Conservation (phyloP, 805 yeast genomes). For the Pichia heedii region DNA sequence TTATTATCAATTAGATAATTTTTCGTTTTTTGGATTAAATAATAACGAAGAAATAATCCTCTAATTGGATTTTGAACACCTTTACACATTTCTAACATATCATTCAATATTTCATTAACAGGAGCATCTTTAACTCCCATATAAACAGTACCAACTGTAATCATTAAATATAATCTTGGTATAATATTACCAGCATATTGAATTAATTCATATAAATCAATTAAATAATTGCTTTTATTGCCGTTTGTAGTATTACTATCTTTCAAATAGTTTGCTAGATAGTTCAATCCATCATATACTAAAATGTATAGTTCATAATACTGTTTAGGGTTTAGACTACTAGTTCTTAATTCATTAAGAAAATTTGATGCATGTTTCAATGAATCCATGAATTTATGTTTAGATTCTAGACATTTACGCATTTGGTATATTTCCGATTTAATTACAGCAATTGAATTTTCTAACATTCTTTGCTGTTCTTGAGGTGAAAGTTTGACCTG, state of each 20-base stretch:
- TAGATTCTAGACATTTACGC: conserved; percentile 61
- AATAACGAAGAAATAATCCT: conserved; percentile 85
- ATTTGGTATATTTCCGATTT: conserved; percentile 64
- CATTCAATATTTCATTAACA: conserved; percentile 77
- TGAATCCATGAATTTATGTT: conserved; percentile 74
- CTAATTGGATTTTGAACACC: conserved; percentile 95
- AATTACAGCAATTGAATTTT: conserved; percentile 42
- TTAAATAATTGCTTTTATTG: conserved; percentile 48
- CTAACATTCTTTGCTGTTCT: conserved; percentile 27
- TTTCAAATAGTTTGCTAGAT: conserved; percentile 53
- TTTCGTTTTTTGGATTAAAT: conserved; percentile 75
- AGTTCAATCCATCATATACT: conserved; percentile 72
- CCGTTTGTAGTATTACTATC: conserved; percentile 28
- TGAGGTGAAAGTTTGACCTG: no score
- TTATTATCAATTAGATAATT: conserved; percentile 41
- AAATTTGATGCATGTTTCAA: conserved; percentile 78
- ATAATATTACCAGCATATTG: conserved; percentile 92
- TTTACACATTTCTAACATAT: conserved; percentile 95
- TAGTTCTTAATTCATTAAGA: conserved; percentile 72
- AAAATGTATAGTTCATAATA: conserved; percentile 86
- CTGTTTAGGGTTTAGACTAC: conserved; percentile 72
- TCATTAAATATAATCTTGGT: conserved; percentile 89
- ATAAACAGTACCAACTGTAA: conserved; percentile 87
- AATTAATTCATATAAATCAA: conserved; percentile 88
- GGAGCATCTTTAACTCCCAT: conserved; percentile 75